Base-by-base conservation (phyloP, 768 basidiomycete genomes). In the Russula sp. region DNA sequence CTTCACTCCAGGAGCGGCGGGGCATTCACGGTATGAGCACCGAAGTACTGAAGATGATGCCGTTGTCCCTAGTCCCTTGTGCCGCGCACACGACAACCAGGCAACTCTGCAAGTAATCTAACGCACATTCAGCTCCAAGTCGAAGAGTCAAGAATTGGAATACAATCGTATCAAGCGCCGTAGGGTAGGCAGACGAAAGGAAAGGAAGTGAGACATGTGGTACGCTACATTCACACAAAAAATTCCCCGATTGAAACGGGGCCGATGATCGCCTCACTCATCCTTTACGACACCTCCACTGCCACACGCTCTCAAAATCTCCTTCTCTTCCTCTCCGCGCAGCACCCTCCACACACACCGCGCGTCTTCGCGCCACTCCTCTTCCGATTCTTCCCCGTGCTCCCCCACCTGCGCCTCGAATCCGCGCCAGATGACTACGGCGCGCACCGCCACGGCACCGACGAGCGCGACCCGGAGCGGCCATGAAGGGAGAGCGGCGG, bases 341-440 rank as follows among this genome's bases (percentile, higher is more conserved):
- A 63, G 35, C 10, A 63, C 65, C 8, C 51, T 57, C 65, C 65
- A 66, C 53, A 53, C 65, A 20, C 62, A 64, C n/a, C 65, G 45
- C 35, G 45, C 58, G 8, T 66, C 65, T 2, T 66, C 65, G 2
- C 42, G 45, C 57, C 65, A 54, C 4, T 66, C 65, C 22, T 59
- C 63, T 11, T n/a, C 52, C 51, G 3, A 7, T 4, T 6, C 13
- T 40, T 44, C 16, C 16, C 20, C 10, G 6, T 48, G 3, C n/a
- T 6, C 16, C 4, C 42, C 16, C 16, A 59, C n/a, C 2, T 37
- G 37, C 37, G 16, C 31, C 14, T 42, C 48, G 14, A 62, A 62
- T 5, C 57, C 45, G 16, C 42, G 45, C 64, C 61, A 66, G 32
- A 66, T 61, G 3, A 22, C 18, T 39, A 14, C 40, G 1, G 64